Evolutionary conservation across 2,329 filamentous ascomycete species (phyloP).

Genomic region (Bisporella sp.): DNA sequence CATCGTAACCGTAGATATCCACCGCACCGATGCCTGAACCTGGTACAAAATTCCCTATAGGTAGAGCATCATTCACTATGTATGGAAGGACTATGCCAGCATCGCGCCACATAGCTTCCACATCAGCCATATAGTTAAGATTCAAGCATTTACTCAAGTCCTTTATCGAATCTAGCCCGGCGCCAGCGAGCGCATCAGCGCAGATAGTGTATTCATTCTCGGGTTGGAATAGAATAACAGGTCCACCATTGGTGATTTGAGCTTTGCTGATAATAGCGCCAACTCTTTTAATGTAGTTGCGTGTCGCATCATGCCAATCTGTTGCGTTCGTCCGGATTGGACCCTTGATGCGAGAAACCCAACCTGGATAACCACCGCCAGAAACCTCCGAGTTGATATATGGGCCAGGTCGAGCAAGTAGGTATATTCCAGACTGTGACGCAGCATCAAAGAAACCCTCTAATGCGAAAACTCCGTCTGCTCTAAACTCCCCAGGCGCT

Average conservation of each 20-base stretch:
- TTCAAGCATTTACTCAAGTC: slow-evolving; percentile 42
- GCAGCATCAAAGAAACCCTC: slow-evolving; percentile 71
- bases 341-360: slow-evolving; percentile 61
- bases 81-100: slow-evolving; percentile 66
- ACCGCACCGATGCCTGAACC: slow-evolving; percentile 10
- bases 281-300: slow-evolving; percentile 53
- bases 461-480: slow-evolving; percentile 64
- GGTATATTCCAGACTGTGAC: slow-evolving; percentile 61
- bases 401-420: slow-evolving; percentile 62
- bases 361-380: slow-evolving; percentile 72
- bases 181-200: neutral
- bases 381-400: slow-evolving; percentile 65
- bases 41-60: slow-evolving; percentile 2
- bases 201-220: slow-evolving; percentile 66
- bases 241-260: slow-evolving; percentile 75
- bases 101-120: slow-evolving; percentile 21
- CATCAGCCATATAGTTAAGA: slow-evolving; percentile 12
- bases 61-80: slow-evolving; percentile 55
- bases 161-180: slow-evolving; percentile 30
- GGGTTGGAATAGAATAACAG: slow-evolving; percentile 65
- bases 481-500: slow-evolving; percentile 58
- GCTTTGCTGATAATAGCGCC: slow-evolving; percentile 59
- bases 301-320: slow-evolving; percentile 55
- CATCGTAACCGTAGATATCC: slow-evolving; percentile 26
- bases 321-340: slow-evolving; percentile 52